phyloP scores from a whole-genome alignment of 2,329 filamentous ascomycete species.

The Camillea tinctor region DNA sequence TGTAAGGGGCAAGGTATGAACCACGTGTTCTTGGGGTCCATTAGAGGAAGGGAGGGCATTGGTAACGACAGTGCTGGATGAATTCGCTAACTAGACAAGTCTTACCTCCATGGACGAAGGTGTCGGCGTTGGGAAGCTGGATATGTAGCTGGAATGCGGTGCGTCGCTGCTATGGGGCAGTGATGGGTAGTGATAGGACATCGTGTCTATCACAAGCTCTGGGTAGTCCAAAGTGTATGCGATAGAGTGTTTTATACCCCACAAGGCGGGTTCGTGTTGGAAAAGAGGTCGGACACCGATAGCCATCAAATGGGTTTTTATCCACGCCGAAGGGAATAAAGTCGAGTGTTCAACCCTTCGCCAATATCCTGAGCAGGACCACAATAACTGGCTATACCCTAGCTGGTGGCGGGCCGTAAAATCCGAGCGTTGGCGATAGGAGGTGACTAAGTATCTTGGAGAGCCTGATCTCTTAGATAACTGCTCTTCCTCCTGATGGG shows the following conservation, averaged over 20 bases:
- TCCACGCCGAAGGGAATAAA: conserved; percentile 3
- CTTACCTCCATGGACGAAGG: conserved; percentile 33
- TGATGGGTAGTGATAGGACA: conserved; percentile 51
- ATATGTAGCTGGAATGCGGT: conserved; percentile 38
- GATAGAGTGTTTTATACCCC: conserved; percentile 31
- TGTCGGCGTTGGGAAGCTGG: conserved; percentile 27
- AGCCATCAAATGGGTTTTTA: conserved; percentile 33
- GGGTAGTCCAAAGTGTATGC: conserved; percentile 27
- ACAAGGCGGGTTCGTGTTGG: conserved; percentile 33
- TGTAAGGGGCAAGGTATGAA: conserved; percentile 31
- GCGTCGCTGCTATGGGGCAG: conserved; percentile 42
- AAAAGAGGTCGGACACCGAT: conserved; percentile 32
- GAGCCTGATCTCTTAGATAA: conserved; percentile 3
- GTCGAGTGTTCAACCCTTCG: conserved; percentile 8
- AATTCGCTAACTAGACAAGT: conserved; percentile 23
- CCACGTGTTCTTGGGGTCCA: conserved; percentile 31
- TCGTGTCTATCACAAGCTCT: conserved; percentile 41
- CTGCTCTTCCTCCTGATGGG: conserved; percentile 13
- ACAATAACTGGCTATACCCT: conserved; percentile 8
- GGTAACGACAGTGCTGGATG: conserved; percentile 26
- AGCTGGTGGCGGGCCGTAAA: conserved; percentile 10
- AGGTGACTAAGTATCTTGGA: conserved; percentile 6
- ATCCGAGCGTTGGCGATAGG: conserved; percentile 10
- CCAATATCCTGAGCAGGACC: conserved; percentile 6
- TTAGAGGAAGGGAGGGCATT: conserved; percentile 25